Percentiles rank a stretch among this genome's conserved stretches.
These are phyloP conservation scores for Pseudocercospora cruenta DNA, from an alignment of 2,329 filamentous ascomycete species.

Conservation along the genomic window DNA sequence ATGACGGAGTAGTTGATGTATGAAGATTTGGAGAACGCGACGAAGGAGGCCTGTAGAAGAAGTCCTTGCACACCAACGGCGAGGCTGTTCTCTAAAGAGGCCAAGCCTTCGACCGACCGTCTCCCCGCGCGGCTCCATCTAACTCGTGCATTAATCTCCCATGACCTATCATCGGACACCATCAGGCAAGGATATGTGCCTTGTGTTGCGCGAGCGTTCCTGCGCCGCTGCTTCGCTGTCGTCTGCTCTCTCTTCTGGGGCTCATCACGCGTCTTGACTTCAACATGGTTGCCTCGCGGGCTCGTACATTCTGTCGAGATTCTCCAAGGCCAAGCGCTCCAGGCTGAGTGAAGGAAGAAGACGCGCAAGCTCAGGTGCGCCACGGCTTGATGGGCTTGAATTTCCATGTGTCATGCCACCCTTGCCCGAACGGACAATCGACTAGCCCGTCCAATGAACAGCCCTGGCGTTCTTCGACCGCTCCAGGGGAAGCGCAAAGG, in stretches of 20 bases:
- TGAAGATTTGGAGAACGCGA: neutral
- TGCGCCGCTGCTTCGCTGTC: neutral
- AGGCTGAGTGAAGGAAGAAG: neutral
- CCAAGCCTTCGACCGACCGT: neutral
- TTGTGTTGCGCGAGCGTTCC: neutral
- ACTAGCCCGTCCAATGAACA: neutral
- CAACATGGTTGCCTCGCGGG: neutral
- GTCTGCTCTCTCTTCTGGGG: neutral
- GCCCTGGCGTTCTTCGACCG: neutral
- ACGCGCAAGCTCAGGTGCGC: conserved; percentile 4
- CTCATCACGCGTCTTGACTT: neutral
- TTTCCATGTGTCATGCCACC: conserved; percentile 11
- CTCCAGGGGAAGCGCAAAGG: neutral
- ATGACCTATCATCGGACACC: neutral
- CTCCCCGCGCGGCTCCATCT: neutral
- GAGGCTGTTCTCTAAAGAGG: neutral
- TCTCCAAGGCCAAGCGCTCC: neutral
- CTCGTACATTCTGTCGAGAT: neutral
- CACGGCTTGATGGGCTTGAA: neutral
- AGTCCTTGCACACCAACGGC: neutral
- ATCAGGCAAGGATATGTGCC: neutral
- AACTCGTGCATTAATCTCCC: conserved; percentile 2
- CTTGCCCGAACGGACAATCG: neutral
- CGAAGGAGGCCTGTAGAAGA: neutral
- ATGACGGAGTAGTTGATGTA: neutral